Base-by-base conservation (phyloP, 2,329 filamentous ascomycete genomes). In the Leptographium radiaticola region DNA sequence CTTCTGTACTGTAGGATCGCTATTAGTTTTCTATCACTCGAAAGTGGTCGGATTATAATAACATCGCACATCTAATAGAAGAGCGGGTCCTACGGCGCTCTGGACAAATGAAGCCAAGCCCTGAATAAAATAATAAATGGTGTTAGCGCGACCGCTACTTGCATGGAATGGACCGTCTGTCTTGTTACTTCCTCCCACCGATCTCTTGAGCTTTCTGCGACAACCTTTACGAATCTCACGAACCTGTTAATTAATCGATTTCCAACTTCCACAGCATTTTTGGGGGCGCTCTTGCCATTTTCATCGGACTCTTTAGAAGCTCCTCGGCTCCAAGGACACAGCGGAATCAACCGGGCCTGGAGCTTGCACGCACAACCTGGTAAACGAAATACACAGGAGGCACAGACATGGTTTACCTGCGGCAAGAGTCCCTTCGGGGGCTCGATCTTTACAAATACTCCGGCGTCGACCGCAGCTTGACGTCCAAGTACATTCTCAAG, bases 401-500 rank as follows among this genome's bases (percentile, higher is more conserved):
- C 20, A 45, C 15, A 16, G 16, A 16, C 16, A 96, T 96, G 89
- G 90, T 93, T 58, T 97, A 97, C 76, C 89, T 98, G 57, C 88
- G 93, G 60, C 87, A 95, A 71, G 83, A 90, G 65, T 84, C 88
- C 71, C 84, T 98, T 59, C 83, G 86, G 42, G 88, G 87, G 67
- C 82, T 98, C 63, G 87, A 87, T 70, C 80, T 90, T 70, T 98
- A 98, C 82, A 93, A 95, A 71, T 98, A 98, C 77, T 88, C 86
- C 43, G 81, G 81, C 55, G 87, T 97, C 63, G 93, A 98, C 71
- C 87, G 87, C 68, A 95, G 89, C 56, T 75, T 96, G 57, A 76
- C 89, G 43, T 96, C 90, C 59, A 87, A 85, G 68, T 97, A 96
- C 73, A 80, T 98, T 60, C 75, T 98, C 64, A 97, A 98, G 76